Percentiles rank a stretch among this genome's conserved stretches.
Evolutionary conservation across 1,139 yeast genomes (phyloP).

Genomic region (Saccharomycopsis hybrid): DNA sequence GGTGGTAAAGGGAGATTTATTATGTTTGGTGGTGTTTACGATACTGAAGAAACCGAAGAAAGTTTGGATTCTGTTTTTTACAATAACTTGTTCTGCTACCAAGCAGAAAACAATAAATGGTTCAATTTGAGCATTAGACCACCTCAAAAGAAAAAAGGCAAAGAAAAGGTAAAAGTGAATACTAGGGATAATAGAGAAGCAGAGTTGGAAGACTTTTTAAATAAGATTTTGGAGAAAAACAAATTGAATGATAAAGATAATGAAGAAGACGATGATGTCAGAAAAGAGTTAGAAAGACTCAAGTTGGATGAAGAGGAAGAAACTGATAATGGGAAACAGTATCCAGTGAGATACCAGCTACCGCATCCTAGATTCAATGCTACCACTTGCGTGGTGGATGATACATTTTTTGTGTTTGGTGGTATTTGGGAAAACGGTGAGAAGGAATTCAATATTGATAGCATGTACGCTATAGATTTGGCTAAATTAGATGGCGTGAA

Average conservation of each 20-base stretch:
- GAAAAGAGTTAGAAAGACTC: conserved; percentile 22
- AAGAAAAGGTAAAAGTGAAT: conserved; percentile 35
- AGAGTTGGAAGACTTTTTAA: conserved; percentile 76
- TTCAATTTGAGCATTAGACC: conserved; percentile 64
- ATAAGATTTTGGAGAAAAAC: conserved; percentile 65
- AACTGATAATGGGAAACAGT: conserved; percentile 37
- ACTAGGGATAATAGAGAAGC: conserved; percentile 28
- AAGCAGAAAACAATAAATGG: conserved; percentile 87
- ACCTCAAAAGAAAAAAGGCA: conserved; percentile 46
- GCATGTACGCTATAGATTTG: conserved; percentile 79
- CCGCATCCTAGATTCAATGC: conserved; percentile 93
- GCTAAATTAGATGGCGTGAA: conserved; percentile 84
- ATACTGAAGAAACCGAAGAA: conserved; percentile 93
- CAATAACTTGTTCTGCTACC: conserved; percentile 76
- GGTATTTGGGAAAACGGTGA: conserved; percentile 90
- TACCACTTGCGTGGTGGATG: conserved; percentile 79
- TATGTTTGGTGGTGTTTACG: conserved; percentile 92
- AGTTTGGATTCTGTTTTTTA: conserved; percentile 78
- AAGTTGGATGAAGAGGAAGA: conserved; percentile 32
- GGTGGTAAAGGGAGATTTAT: conserved; percentile 74
- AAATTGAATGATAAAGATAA: conserved; percentile 49
- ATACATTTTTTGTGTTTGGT: conserved; percentile 78
- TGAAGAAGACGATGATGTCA: conserved; percentile 28
- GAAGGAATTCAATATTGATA: conserved; percentile 74
- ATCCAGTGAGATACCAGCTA: conserved; percentile 51